These are phyloP conservation scores for Lipomyces kockii DNA, from an alignment of 805 yeast genomes.

Conservation along the genomic window DNA sequence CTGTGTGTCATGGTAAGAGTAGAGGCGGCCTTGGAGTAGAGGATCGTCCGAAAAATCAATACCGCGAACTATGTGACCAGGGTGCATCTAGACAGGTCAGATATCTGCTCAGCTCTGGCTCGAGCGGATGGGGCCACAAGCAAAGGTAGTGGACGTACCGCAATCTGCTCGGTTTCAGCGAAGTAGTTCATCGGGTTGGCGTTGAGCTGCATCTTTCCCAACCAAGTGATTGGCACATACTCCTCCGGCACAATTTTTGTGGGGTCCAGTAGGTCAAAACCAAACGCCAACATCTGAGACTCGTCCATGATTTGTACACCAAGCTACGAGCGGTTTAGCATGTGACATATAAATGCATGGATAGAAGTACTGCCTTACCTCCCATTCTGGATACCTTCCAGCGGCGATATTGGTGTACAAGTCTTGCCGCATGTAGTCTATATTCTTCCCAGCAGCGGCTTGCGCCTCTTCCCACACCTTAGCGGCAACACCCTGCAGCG, in stretches of 20 bases:
- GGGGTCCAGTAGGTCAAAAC: conserved; percentile 84
- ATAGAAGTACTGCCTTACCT: conserved; percentile 47
- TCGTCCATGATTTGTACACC: conserved; percentile 86
- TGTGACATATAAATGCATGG: not conserved
- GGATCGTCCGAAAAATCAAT: conserved; percentile 85
- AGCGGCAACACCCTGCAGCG: conserved; percentile 64
- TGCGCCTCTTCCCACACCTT: conserved; percentile 54
- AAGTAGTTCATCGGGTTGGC: conserved; percentile 82
- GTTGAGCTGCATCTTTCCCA: conserved; percentile 78
- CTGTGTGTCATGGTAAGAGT: conserved; percentile 84
- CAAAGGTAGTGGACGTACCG: conserved; percentile 41
- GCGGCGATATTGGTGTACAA: conserved; percentile 76
- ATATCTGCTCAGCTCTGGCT: not conserved
- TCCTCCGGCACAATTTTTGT: conserved; percentile 91
- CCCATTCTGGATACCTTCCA: conserved; percentile 85
- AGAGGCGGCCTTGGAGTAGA: conserved; percentile 73
- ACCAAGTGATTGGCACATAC: conserved; percentile 81
- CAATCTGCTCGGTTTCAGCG: conserved; percentile 86
- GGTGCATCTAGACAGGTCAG: conserved; percentile 55
- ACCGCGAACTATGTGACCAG: conserved; percentile 83
- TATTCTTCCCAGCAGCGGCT: conserved; percentile 65
- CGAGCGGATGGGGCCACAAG: not conserved
- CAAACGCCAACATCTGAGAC: conserved; percentile 72
- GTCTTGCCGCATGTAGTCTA: conserved; percentile 82
- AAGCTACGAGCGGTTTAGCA: conserved; percentile 41